Base-by-base conservation (phyloP, 1,284 basidiomycete species). In the Salmacisia buchloeana region DNA sequence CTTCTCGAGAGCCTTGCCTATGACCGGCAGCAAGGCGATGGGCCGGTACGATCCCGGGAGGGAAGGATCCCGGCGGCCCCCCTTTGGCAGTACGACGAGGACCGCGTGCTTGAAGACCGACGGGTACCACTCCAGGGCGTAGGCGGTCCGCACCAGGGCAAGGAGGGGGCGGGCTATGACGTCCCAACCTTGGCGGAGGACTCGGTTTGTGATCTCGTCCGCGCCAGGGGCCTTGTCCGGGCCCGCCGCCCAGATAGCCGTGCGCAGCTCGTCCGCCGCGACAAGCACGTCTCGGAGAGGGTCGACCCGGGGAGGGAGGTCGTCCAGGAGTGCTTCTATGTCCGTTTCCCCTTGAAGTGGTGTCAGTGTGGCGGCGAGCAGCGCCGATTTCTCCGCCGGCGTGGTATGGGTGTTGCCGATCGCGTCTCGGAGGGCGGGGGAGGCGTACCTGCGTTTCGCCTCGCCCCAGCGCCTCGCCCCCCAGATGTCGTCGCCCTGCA, bases 171-270 rank as follows among this genome's bases (percentile, higher is more conserved):
- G 4, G 2, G 13, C 58, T 5, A 59, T 59, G 3, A 34, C 34
- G 18, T 34, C 27, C 58, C 58, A 59, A 2, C 39, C 58, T 15
- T 59, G 27, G 18, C 58, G 58, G 5, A 59, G 34, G 5, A 31
- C 58, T 27, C 43, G 27, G 33, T 10, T 7, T 27, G 29, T 41
- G 58, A 59, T 59, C 39, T 59, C 43, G 33, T 59, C 58, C 31
- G 43, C 9, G 12, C 58, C 58, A 10, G 58, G 31, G 31, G 58
- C 38, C 58, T 59, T 59, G 58, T 59, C 43, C 23, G 58, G 58
- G 18, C 9, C 58, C 33, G 58, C 23, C 5, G 58, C 21, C 7
- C 21, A 38, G 9, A 59, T 33, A 6, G 58, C 58, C 2, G 7
- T 33, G 12, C 27, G n/a, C 39, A 46, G 39, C 27, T 59, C 58